Evolutionary conservation across 352 stramenopile genomes (phyloP), one percentile per base, ranked within the genome.

Genomic region (Plasmopara viticola): DNA sequence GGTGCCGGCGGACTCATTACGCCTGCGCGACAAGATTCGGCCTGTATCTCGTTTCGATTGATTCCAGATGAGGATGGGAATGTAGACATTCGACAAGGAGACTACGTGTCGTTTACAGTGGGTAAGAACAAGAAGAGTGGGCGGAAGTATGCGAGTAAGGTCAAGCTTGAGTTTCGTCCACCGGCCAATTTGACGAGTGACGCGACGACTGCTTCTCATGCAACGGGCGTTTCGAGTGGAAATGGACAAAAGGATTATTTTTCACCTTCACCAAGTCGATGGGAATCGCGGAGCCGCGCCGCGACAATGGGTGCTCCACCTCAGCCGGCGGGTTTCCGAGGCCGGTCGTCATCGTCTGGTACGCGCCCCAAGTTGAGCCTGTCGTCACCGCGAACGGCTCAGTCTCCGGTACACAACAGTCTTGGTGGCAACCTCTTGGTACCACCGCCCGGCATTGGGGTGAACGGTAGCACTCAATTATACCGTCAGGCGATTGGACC

Each of bases 71-170:
- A 94, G 57, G 83, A 94, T 45, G 83, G 83, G 37, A 87, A 84
- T 50, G 74, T 94, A 30, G 83, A 94, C 51, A 94, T 94, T 45
- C 65, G 74, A 41, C 78, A 87, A 39, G 83, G 83, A 40, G 83
- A 94, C 60, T 94, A 94, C 42, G 83, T 94, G 51, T 91, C 80
- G 13, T 94, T 94, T 60, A 94, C 83, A 0, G 83, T 94, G 28
- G 83, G 83, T 29, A 94, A 94, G 70, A 94, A 94, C 73, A 94
- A 94, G 56, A 94, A 94, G 66, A 91, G 80, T 29, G 83, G 80
- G 15, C 83, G 83, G 50, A 94, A 94, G 56, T 94, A 94, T 52
- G 83, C 83, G 37, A 90, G 77, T 44, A 94, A 94, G 48, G 83
- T 94, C 53, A 91, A 90, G 68, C 64, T 94, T 52, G 83, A 94